These are phyloP conservation scores for Mycena metata DNA, from an alignment of 768 basidiomycete genomes.

Conservation along the genomic window DNA sequence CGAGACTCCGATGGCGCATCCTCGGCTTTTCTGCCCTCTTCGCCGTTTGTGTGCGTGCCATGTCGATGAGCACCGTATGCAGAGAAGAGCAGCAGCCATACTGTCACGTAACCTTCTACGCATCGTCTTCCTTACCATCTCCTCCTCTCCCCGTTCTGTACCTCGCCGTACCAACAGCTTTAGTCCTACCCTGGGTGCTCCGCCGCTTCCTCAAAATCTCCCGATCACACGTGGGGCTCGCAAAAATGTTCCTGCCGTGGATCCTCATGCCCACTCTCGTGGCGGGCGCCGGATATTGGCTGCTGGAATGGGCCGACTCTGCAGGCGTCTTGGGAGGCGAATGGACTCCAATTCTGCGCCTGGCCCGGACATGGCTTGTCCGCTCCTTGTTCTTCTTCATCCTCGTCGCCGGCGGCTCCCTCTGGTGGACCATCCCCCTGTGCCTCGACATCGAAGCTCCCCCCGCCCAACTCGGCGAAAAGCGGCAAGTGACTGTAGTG, in stretches of 20 bases:
- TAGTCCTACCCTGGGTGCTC: slow-evolving; percentile 69
- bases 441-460: slow-evolving; percentile 69
- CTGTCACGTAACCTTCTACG: slow-evolving; percentile 92
- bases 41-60: slow-evolving; percentile 78
- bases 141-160: slow-evolving; percentile 73
- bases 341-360: slow-evolving; percentile 61
- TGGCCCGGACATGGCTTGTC: slow-evolving; percentile 72
- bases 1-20: slow-evolving; percentile 80
- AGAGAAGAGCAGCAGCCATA: slow-evolving; percentile 94
- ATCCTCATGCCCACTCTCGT: slow-evolving; percentile 72
- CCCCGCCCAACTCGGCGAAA: slow-evolving; percentile 42
- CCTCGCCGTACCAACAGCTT: slow-evolving; percentile 67
- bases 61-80: slow-evolving; percentile 88
- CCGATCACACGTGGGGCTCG: slow-evolving; percentile 81
- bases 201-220: slow-evolving; percentile 72
- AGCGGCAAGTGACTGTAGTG: slow-evolving; percentile 69
- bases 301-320: slow-evolving; percentile 84
- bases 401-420: slow-evolving; percentile 63
- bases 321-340: slow-evolving; percentile 58
- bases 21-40: slow-evolving; percentile 78
- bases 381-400: slow-evolving; percentile 66
- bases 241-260: slow-evolving; percentile 70
- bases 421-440: slow-evolving; percentile 83
- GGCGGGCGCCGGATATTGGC: slow-evolving; percentile 77
- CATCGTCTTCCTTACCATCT: slow-evolving; percentile 75